These are phyloP conservation scores for Penicillium silybi DNA, from an alignment of 495 filamentous ascomycete species.

Conservation along the genomic window DNA sequence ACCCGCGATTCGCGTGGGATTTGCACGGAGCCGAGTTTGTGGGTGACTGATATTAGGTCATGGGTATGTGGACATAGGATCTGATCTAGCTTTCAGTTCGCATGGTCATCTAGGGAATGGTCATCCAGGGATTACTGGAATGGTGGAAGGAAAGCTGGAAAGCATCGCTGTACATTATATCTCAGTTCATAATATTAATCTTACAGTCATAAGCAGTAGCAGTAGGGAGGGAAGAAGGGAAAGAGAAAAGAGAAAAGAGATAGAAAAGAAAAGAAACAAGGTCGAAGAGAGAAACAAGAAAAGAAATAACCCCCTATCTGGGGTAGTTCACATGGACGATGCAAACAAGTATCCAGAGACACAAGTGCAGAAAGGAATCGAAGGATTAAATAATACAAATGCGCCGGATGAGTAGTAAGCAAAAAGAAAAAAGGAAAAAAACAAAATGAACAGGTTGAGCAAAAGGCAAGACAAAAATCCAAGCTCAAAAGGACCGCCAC, in stretches of 20 bases:
- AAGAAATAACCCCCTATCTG: no score
- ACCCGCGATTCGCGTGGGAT: no score
- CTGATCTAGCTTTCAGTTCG: no score
- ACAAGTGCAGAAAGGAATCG: neutral
- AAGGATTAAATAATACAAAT: conserved; percentile 8
- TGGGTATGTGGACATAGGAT: no score
- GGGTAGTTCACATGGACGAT: no score
- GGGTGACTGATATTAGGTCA: no score
- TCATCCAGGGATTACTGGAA: neutral
- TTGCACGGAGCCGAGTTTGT: no score
- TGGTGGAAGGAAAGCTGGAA: no score
- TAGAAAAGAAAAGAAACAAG: neutral
- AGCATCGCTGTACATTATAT: conserved; percentile 13
- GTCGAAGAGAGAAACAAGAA: neutral
- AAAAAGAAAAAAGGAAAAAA: neutral
- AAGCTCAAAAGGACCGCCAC: neutral
- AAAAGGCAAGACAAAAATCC: neutral
- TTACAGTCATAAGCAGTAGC: conserved; percentile 4
- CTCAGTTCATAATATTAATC: conserved; percentile 10
- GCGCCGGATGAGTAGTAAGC: neutral
- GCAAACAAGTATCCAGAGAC: neutral
- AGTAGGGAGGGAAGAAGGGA: neutral
- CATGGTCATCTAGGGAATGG: no score
- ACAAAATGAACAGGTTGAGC: neutral
- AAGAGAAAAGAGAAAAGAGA: neutral